A percentile compares a stretch with the other conserved stretches of the same genome.
These are phyloP conservation scores for Heterobasidion irregulare DNA, from an alignment of 1,284 basidiomycete species.

Conservation along the genomic window DNA sequence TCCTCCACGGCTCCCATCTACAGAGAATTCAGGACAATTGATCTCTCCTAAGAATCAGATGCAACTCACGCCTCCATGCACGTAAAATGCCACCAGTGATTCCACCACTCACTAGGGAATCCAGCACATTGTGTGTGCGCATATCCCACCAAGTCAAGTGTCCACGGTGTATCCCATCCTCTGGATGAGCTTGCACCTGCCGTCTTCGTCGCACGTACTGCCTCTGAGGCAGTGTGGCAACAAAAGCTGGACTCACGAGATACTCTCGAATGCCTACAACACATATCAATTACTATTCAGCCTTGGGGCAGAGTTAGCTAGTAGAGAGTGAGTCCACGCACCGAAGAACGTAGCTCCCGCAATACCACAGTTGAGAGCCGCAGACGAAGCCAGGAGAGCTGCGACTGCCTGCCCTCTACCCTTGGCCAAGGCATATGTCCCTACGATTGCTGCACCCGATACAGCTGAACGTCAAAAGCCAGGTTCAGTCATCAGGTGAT, in stretches of 20 bases:
- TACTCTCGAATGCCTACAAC: constrained; percentile 59
- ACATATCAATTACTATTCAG: background rate
- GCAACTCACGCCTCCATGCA: constrained; percentile 33
- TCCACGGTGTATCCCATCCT: constrained; percentile 5
- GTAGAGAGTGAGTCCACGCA: constrained; percentile 24
- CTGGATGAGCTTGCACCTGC: constrained; percentile 19
- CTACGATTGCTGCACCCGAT: constrained; percentile 40
- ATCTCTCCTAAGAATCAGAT: background rate
- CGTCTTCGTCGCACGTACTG: constrained; percentile 30
- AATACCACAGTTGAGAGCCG: constrained; percentile 59
- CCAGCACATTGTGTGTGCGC: constrained; percentile 47
- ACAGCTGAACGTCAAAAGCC: constrained; percentile 27
- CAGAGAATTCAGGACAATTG: background rate
- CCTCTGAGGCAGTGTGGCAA: constrained; percentile 21
- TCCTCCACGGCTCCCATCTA: constrained; percentile 30
- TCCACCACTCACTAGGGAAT: constrained; percentile 57
- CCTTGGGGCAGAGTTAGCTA: no score
- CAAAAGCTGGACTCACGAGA: constrained; percentile 46
- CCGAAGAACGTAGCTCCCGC: constrained; percentile 67
- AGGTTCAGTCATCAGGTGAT: constrained; percentile 12
- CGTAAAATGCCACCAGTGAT: constrained; percentile 48
- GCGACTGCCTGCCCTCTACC: constrained; percentile 15
- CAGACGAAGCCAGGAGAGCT: constrained; percentile 32
- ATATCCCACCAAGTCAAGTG: constrained; percentile 37
- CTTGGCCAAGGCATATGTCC: constrained; percentile 39